Percentiles rank a stretch among this genome's conserved stretches.
phyloP scores from a whole-genome alignment of 2,329 filamentous ascomycete genomes.

The Botryotinia globosa region DNA sequence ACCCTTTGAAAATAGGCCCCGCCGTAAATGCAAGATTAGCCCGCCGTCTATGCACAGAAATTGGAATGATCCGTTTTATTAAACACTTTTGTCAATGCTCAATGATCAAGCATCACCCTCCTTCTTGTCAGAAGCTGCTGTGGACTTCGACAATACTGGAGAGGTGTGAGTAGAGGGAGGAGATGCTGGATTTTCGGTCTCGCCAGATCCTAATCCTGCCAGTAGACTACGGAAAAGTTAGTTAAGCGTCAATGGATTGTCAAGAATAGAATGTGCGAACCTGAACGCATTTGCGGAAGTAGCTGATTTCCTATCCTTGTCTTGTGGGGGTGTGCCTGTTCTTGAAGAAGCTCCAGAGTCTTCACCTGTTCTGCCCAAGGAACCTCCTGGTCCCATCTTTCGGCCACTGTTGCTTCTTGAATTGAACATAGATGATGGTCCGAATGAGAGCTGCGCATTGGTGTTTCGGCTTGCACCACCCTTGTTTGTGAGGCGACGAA shows the following conservation, averaged over 20 bases:
- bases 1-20: conserved; percentile 41
- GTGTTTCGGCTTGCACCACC: conserved; percentile 54
- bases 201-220: conserved; percentile 48
- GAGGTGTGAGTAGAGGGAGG: conserved; percentile 68
- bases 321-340: conserved; percentile 81
- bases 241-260: conserved; percentile 18
- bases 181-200: conserved; percentile 62
- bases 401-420: conserved; percentile 90
- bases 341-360: conserved; percentile 86
- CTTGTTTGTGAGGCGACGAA: conserved; percentile 74
- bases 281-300: conserved; percentile 89
- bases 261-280: conserved; percentile 52
- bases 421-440: conserved; percentile 81
- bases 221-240: conserved; percentile 47
- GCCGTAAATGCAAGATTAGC: conserved; percentile 46
- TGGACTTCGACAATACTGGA: conserved; percentile 62
- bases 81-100: conserved; percentile 41
- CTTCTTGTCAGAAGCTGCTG: conserved; percentile 53
- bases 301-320: conserved; percentile 58
- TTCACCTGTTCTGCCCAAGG: conserved; percentile 70
- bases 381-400: conserved; percentile 71
- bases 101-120: conserved; percentile 46
- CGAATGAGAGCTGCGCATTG: conserved; percentile 63
- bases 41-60: conserved; percentile 47
- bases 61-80: conserved; percentile 40